Conservation (phyloP, 805 yeast genomes). For the Tetrapisispora namnaoensis region DNA sequence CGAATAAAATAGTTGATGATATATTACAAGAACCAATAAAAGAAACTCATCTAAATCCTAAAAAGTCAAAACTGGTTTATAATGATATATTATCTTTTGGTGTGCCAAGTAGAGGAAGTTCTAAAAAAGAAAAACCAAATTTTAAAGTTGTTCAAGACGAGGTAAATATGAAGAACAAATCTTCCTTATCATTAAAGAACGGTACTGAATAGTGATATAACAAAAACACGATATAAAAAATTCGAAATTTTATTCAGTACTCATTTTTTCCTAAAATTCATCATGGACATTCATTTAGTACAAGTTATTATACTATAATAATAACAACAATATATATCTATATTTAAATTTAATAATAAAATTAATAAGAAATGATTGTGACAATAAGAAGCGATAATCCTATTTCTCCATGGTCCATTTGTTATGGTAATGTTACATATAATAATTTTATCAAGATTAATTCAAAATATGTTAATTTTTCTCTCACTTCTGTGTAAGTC, state of each 20-base stretch:
- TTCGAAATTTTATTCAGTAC: background rate
- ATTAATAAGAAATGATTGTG: too few relatives aligned
- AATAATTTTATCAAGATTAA: too few relatives aligned
- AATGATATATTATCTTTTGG: background rate
- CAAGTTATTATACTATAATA: too few relatives aligned
- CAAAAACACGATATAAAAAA: background rate
- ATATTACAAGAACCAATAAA: conserved; percentile 6
- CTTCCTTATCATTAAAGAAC: background rate
- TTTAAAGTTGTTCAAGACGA: background rate
- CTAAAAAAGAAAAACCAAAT: background rate
- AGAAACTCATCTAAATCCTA: background rate
- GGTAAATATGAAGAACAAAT: background rate
- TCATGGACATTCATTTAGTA: background rate
- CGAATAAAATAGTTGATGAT: conserved; percentile 11
- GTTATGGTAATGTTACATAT: too few relatives aligned
- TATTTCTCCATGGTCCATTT: too few relatives aligned
- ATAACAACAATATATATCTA: too few relatives aligned
- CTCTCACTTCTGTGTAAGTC: too few relatives aligned
- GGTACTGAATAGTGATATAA: background rate
- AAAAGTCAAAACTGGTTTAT: background rate
- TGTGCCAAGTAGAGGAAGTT: background rate
- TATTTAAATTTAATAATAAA: too few relatives aligned
- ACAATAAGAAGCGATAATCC: too few relatives aligned
- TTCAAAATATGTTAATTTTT: too few relatives aligned
- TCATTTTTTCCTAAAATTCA: background rate